phyloP scores from a whole-genome alignment of 805 yeast species.

The Sugiyamaella valdiviana region DNA sequence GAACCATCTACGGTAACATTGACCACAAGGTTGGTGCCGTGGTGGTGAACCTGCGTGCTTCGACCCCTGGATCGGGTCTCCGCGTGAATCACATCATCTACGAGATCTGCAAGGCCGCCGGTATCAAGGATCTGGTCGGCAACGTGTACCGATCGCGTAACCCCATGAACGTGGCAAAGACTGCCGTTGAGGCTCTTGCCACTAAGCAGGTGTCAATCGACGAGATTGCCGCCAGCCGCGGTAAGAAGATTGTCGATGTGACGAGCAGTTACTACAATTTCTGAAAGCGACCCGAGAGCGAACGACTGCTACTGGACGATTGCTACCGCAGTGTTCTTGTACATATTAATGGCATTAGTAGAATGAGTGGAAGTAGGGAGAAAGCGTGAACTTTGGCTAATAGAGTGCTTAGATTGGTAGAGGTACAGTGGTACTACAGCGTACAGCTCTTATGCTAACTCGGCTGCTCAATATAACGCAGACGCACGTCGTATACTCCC shows the following conservation, averaged over 20 bases:
- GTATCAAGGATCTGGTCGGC: constrained; percentile 87
- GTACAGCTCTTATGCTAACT: too few species aligned
- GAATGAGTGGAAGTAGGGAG: too few species aligned
- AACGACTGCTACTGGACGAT: not conserved
- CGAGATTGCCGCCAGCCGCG: constrained; percentile 85
- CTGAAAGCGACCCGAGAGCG: constrained; percentile 15
- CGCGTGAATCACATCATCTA: constrained; percentile 85
- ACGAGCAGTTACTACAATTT: constrained; percentile 71
- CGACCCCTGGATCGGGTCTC: constrained; percentile 90
- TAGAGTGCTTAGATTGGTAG: too few species aligned
- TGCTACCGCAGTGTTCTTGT: not conserved
- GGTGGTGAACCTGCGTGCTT: constrained; percentile 69
- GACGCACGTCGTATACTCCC: too few species aligned
- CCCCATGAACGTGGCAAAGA: constrained; percentile 90
- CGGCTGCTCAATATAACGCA: too few species aligned
- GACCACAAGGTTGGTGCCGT: constrained; percentile 85
- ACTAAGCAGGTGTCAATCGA: constrained; percentile 73
- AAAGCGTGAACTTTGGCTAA: too few species aligned
- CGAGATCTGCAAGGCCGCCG: constrained; percentile 88
- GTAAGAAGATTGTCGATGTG: constrained; percentile 90
- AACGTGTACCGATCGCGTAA: constrained; percentile 90
- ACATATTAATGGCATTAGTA: not conserved
- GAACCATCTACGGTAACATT: constrained; percentile 83
- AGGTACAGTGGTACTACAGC: too few species aligned
- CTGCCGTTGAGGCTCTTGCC: constrained; percentile 73